Percentiles rank a stretch among this genome's conserved stretches.
Conservation (phyloP, 225 moss, liverwort and hornwort species). For the Anthoceros angustus region DNA sequence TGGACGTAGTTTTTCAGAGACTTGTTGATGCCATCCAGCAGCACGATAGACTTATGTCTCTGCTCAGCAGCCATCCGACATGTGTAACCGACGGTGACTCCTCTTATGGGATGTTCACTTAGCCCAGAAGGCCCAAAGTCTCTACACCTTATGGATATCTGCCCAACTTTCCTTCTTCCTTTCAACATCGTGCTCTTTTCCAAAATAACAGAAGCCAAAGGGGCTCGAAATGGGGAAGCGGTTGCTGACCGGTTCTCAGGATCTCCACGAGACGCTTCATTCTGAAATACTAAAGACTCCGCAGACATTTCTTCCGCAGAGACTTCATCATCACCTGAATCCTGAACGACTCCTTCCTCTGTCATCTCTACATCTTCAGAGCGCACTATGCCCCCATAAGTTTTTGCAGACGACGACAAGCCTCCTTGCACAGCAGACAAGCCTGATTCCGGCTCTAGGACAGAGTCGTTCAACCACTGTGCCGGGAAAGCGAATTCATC, state of each 20-base stretch:
- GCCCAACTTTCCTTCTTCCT: slow-evolving; percentile 9
- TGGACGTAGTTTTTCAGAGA: slow-evolving; percentile 28
- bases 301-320: background rate
- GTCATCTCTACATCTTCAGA: no score
- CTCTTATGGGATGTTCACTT: slow-evolving; percentile 18
- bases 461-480: background rate
- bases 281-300: background rate
- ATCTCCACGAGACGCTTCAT: background rate
- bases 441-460: background rate
- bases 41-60: slow-evolving; percentile 25
- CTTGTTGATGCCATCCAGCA: slow-evolving; percentile 21
- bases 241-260: background rate
- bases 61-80: slow-evolving; percentile 16
- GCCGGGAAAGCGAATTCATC: slow-evolving; percentile 5
- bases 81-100: slow-evolving; percentile 31
- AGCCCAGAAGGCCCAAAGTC: slow-evolving; percentile 36
- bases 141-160: slow-evolving; percentile 24
- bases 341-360: no score
- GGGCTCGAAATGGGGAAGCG: background rate
- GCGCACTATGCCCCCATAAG: no score
- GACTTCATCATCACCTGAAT: no score
- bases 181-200: background rate
- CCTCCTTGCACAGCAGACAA: background rate
- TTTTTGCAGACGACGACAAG: no score
- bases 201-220: background rate